Percentiles rank a stretch among this genome's conserved stretches.
These are phyloP conservation scores for Curvularia eragrostidis DNA, from an alignment of 2,329 filamentous ascomycete genomes.

Conservation along the genomic window DNA sequence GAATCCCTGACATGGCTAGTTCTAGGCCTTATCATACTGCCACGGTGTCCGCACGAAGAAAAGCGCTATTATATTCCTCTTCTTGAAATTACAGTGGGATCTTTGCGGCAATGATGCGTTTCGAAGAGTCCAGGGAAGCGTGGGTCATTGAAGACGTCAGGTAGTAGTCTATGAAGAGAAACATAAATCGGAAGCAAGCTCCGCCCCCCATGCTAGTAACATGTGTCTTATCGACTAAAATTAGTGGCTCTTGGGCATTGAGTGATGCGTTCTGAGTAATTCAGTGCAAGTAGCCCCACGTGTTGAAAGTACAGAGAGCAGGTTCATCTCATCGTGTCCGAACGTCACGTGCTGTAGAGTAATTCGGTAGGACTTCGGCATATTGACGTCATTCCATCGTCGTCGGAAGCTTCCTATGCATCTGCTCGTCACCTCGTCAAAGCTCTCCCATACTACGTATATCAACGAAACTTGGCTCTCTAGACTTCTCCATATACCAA, in stretches of 20 bases:
- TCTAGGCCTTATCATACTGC: not conserved
- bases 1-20: not conserved
- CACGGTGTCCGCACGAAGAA: not conserved
- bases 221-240: not conserved
- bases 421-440: slow-evolving; percentile 13
- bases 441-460: slow-evolving; percentile 9
- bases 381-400: slow-evolving; percentile 3
- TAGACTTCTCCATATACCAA: not conserved
- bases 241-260: not conserved
- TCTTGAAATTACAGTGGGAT: not conserved
- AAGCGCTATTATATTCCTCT: not conserved
- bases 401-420: slow-evolving; percentile 14
- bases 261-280: not conserved
- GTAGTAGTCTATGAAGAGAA: not conserved
- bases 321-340: not conserved
- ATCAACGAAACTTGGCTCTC: no score
- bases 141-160: not conserved
- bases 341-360: not conserved
- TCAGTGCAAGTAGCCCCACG: not conserved
- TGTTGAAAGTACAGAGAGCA: not conserved
- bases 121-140: not conserved
- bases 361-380: not conserved
- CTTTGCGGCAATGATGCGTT: not conserved
- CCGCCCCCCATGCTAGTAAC: not conserved
- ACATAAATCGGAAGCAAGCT: not conserved